phyloP scores from a whole-genome alignment of 2,329 filamentous ascomycete species.

The Aspergillus uvarum region DNA sequence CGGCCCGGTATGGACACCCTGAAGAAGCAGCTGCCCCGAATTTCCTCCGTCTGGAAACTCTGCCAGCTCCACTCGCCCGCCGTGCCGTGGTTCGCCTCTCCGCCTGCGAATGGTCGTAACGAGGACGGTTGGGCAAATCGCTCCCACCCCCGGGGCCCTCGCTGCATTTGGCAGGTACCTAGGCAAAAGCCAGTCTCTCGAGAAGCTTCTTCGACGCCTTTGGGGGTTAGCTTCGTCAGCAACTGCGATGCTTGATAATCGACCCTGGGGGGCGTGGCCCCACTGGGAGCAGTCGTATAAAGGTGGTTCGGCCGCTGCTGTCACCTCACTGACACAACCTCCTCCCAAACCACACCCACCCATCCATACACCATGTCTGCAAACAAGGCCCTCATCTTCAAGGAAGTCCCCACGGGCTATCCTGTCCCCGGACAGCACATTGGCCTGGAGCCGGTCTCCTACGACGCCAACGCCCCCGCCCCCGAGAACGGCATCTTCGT shows the following conservation, averaged over 20 bases:
- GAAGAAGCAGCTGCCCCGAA: not conserved
- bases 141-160: not conserved
- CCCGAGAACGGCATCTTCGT: conserved; percentile 66
- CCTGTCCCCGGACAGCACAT: conserved; percentile 72
- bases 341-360: not conserved
- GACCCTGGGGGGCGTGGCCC: not conserved
- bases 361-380: conserved; percentile 33
- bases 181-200: not conserved
- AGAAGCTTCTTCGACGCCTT: not conserved
- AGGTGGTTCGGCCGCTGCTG: not conserved
- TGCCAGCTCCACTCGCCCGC: not conserved
- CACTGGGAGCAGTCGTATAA: not conserved
- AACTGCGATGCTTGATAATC: not conserved
- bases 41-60: not conserved
- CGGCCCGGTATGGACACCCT: not conserved
- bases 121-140: not conserved
- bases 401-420: conserved; percentile 63
- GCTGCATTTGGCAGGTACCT: not conserved
- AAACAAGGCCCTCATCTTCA: conserved; percentile 78
- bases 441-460: conserved; percentile 62
- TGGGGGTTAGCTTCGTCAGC: not conserved
- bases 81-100: not conserved
- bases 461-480: conserved; percentile 60
- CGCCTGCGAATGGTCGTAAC: not conserved
- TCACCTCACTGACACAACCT: not conserved